Evolutionary conservation across 257 asterid genomes (phyloP), one percentile per base, ranked within the genome.

Genomic region (Plectranthus barbatus): DNA sequence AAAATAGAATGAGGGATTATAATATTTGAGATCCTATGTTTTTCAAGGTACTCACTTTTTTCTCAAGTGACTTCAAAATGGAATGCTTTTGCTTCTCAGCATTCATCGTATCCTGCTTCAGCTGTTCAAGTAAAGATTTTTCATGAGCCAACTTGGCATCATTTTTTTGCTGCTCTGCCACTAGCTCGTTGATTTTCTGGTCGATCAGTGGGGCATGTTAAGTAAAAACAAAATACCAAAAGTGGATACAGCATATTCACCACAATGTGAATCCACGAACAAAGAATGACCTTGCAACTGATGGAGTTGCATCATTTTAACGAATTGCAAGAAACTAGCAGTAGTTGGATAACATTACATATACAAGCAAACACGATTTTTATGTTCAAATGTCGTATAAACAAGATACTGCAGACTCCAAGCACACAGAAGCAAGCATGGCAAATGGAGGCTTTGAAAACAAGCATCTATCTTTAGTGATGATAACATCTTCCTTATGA

Each of bases 71-170:
- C 73, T 82, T 87, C 33, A 71, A 71, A 72, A 93, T 79, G 68
- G 97, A 89, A 15, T 73, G 82, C 62, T 86, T 93, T 73, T 93
- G 95, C 80, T 82, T 90, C 51, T 87, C 92, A 70, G 91, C 82
- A 68, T 81, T 87, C 76, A 75, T 56, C 9, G 71, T 57, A 55
- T 93, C 99, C 84, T 87, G 99, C 76, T 73, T 90, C 71, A 83
- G 86, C 79, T 90, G 97, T 78, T 85, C 99, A 74, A 90, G 66
- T 56, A 76, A 67, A 36, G 96, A 90, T 77, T 80, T 90, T 72
- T 89, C 97, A 72, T 87, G 99, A 77, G 96, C 86, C 83, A 87
- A 68, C 83, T 84, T 81, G 78, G 99, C 99, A 68, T 93, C 99
- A 72, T 81, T 93, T 72, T 90, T 93, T 79, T 93, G 96, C 78